Evolutionary conservation across 805 yeast genomes (phyloP), one percentile per base, ranked within the genome.

Genomic region (Sugiyamaella mastotermitis): DNA sequence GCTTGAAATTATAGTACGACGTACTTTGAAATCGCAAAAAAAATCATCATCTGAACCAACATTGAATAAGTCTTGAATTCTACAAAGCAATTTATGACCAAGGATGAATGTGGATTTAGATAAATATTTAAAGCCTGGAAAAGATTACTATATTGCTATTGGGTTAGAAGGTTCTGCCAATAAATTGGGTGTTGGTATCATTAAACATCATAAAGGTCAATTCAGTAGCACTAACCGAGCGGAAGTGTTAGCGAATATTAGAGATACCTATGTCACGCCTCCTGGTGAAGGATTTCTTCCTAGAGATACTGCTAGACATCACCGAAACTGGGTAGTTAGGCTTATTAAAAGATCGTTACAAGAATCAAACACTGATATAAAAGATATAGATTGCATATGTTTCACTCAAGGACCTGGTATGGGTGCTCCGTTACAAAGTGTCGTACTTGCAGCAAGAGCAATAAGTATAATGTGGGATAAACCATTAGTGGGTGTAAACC

Each of bases 321-420:
- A 92, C 58, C 64, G 97, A 30, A 85, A 86, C 60, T 90, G 96
- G 96, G 94, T 80, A 16, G 88, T 84, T 1, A 62, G 97, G 41
- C 61, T 88, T 16, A 76, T 86, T 26, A 77, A 76, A 50, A 53
- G 53, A 21, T 82, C 97, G 0, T 53, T 92, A 29, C 57, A 58
- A 2, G 88, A 80, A 29, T 66, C 71, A 4, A 43, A 49, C 6
- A 83, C 83, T 32, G 53, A 81, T 4, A 80, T 83, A 35, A 35
- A 36, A 2, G 66, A 64, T 6, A 47, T 66, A 21, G 68, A 65
- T 43, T 65, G 70, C 45, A 83, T 92, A 34, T 86, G 95, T 58
- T 92, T 92, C 58, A 92, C 98, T 1, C 94, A 83, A 61, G 98
- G 98, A 4, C 99, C 98, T 0, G 99, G 99, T 1, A 92, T 92